phyloP scores from a whole-genome alignment of 768 basidiomycete genomes.

The Boletellus sp. region DNA sequence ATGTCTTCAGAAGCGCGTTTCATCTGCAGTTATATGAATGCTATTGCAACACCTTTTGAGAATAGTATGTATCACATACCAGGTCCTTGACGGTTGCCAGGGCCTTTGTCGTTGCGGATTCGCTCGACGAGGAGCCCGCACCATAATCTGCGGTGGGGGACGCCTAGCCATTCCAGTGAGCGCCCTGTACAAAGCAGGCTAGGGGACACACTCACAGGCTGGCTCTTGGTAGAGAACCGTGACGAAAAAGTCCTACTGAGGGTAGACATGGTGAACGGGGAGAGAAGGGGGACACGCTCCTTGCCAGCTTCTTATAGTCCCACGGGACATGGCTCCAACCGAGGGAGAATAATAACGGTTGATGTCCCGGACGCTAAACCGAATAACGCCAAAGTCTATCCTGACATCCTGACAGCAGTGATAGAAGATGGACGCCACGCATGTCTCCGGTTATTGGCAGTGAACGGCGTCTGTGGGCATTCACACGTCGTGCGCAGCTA shows the following conservation, averaged over 20 bases:
- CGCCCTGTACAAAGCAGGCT: background rate
- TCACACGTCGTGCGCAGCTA: too few relatives aligned
- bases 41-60: background rate
- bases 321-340: constrained; percentile 8
- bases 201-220: constrained; percentile 18
- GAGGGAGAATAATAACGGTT: too few relatives aligned
- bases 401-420: background rate
- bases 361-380: constrained; percentile 16
- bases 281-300: background rate
- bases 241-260: constrained; percentile 29
- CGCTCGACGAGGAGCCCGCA: constrained; percentile 4
- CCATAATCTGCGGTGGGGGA: constrained; percentile 14
- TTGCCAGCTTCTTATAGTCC: constrained; percentile 26
- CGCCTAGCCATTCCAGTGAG: constrained; percentile 5
- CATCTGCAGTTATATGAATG: constrained; percentile 16
- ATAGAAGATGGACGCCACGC: too few relatives aligned
- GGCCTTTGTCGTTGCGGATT: constrained; percentile 22
- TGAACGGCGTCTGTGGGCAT: too few relatives aligned
- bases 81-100: constrained; percentile 29
- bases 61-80: constrained; percentile 11
- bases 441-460: too few relatives aligned
- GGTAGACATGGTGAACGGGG: constrained; percentile 22
- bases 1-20: constrained; percentile 31
- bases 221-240: constrained; percentile 27
- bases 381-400: constrained; percentile 14